phyloP scores from a whole-genome alignment of 2,329 filamentous ascomycete species.

The Mycosphaerella sp. region DNA sequence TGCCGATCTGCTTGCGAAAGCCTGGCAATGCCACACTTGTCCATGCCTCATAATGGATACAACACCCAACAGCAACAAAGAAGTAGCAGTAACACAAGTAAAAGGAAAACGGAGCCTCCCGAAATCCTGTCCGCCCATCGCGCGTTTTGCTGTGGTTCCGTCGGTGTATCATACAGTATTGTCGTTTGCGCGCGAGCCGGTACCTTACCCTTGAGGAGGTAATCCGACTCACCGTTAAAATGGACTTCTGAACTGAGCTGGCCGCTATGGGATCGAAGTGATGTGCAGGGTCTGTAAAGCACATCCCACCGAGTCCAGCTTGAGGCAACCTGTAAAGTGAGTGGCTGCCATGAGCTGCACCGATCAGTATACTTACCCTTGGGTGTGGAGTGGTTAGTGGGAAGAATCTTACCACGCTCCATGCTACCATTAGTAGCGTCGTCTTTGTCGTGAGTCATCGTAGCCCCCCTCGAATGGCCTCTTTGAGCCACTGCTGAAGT shows the following conservation, averaged over 20 bases:
- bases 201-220: conserved; percentile 35
- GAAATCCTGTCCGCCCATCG: conserved; percentile 4
- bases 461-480: conserved; percentile 66
- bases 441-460: conserved; percentile 63
- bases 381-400: conserved; percentile 6
- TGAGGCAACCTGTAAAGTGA: conserved; percentile 11
- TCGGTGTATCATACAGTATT: conserved; percentile 11
- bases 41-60: neutral
- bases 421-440: conserved; percentile 46
- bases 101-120: conserved; percentile 24
- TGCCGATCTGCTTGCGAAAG: neutral
- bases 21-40: neutral
- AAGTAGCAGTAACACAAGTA: conserved; percentile 15
- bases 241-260: conserved; percentile 2
- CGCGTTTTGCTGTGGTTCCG: conserved; percentile 7
- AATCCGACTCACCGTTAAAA: conserved; percentile 34
- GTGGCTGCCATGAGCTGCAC: conserved; percentile 15
- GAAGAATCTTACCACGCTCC: conserved; percentile 20
- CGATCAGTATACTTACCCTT: conserved; percentile 26
- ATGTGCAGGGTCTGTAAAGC: conserved; percentile 9
- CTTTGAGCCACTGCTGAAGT: conserved; percentile 49
- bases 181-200: conserved; percentile 26
- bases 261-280: conserved; percentile 5
- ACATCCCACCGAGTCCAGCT: conserved; percentile 2
- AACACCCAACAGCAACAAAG: neutral